Base-by-base conservation (phyloP, 2,329 filamentous ascomycete species). In the Calonectria leucothoes region DNA sequence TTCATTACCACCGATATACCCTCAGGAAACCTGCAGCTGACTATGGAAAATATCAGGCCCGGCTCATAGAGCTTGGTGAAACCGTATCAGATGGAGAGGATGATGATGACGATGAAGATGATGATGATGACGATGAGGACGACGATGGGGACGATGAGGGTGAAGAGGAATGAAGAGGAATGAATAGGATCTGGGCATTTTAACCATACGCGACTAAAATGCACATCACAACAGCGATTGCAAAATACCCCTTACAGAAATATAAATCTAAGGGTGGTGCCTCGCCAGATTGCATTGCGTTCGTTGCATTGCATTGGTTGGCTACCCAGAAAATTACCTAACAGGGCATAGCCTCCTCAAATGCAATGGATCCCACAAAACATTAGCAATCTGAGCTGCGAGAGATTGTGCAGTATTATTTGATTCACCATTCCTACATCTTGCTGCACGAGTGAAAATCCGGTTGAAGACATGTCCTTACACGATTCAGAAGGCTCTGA, bases 71-170 rank as follows among this genome's bases (percentile, higher is more conserved):
- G 27, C 86, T 95, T 23, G 94, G 94, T 4, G 90, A 94, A 80
- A 87, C 88, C 73, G 91, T 96, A 12, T 95, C 94, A 1, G 94
- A 96, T 76, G 93, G 87, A n/a, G 94, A 95, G 75, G 93, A 89
- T 0, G 89, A 90, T 0, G 88, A 90, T 0, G 89, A 88, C 0
- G 90, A 89, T 0, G 90, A 89, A 1, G 88, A 88, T 0, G 87
- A 88, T 0, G 79, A 80, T 3, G 80, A 79, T n/a, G 71, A 70
- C 15, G 63, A 61, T 14, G 68, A 70, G 20, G 68, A 70, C 0
- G 72, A 74, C 2, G 70, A 73, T 2, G 77, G 69, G 1, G 76
- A 75, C 11, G 71, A 73, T 23, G 69, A 76, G 12, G 71, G 73
- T 5, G 64, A 72, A 1, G 49, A 69, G 10, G 42, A 45, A 45